Evolutionary conservation across 2,329 filamentous ascomycete species (phyloP).

Genomic region (Coleophoma eucalyptorum): DNA sequence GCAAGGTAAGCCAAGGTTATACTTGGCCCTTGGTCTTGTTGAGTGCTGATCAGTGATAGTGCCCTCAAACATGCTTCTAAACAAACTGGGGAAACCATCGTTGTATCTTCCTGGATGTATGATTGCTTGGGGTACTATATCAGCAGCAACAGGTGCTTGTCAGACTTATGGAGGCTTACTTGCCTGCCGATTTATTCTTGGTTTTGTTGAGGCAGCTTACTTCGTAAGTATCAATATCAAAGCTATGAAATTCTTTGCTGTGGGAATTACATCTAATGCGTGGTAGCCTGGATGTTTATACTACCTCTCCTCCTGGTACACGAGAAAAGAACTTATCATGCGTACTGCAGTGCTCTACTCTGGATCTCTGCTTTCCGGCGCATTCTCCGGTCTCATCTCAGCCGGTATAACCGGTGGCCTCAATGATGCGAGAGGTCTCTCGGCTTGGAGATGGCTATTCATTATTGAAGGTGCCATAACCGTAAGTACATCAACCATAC

Average conservation of each 20-base stretch:
- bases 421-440: constrained; percentile 47
- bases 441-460: constrained; percentile 61
- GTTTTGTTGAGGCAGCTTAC: constrained; percentile 47
- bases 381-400: constrained; percentile 61
- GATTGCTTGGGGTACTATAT: constrained; percentile 41
- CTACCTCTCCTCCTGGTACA: constrained; percentile 62
- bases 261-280: neutral
- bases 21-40: neutral
- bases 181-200: constrained; percentile 39
- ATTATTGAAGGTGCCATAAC: constrained; percentile 66
- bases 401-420: constrained; percentile 61
- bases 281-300: constrained; percentile 51
- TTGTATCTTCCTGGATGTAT: constrained; percentile 41
- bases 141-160: constrained; percentile 38
- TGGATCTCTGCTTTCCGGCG: constrained; percentile 62
- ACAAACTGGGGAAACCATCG: constrained; percentile 38
- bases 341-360: constrained; percentile 61
- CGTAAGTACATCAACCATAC: constrained; percentile 27
- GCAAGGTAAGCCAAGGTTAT: constrained; percentile 15
- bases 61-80: constrained; percentile 38
- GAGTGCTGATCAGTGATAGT: constrained; percentile 16
- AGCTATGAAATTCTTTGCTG: neutral
- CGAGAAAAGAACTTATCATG: constrained; percentile 57
- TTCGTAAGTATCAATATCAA: constrained; percentile 28
- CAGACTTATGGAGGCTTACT: constrained; percentile 38